Percentiles rank a stretch among this genome's conserved stretches.
Conservation (phyloP, 1,284 basidiomycete genomes). For the Apiotrichum gracile region DNA sequence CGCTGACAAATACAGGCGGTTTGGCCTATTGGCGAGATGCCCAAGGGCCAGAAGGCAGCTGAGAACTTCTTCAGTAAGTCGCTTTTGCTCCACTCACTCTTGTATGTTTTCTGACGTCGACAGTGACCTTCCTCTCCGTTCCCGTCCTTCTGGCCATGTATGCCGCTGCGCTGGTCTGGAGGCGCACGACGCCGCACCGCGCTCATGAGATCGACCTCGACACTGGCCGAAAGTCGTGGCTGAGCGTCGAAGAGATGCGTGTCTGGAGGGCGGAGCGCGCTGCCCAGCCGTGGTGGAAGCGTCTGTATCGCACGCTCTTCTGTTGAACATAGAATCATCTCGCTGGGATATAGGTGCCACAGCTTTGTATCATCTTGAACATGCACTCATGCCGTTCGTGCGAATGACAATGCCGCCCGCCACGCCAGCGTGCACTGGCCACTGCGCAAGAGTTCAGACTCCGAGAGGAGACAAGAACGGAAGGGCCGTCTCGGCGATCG, state of each 20-base stretch:
- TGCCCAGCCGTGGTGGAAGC: slow-evolving; percentile 26
- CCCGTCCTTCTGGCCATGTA: slow-evolving; percentile 45
- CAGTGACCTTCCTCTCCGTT: slow-evolving; percentile 42
- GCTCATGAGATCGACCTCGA: slow-evolving; percentile 47
- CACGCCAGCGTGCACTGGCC: too few relatives aligned
- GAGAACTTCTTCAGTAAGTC: slow-evolving; percentile 16
- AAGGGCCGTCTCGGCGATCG: too few relatives aligned
- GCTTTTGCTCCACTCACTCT: neutral
- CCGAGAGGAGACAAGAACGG: too few relatives aligned
- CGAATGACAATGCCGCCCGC: too few relatives aligned
- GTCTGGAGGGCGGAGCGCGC: slow-evolving; percentile 24
- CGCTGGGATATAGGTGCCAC: too few relatives aligned
- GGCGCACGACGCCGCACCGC: slow-evolving; percentile 35
- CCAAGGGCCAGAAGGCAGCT: slow-evolving; percentile 30
- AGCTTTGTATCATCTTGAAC: too few relatives aligned
- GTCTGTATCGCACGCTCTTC: slow-evolving; percentile 39
- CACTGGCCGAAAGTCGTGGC: slow-evolving; percentile 48
- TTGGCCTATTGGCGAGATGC: slow-evolving; percentile 12
- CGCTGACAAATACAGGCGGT: slow-evolving; percentile 2
- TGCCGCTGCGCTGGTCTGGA: slow-evolving; percentile 39
- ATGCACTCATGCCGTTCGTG: too few relatives aligned
- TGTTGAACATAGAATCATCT: too few relatives aligned
- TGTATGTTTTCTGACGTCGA: neutral
- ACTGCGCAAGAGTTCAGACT: too few relatives aligned
- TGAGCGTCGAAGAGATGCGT: slow-evolving; percentile 46